phyloP scores from a whole-genome alignment of 2,329 filamentous ascomycete species.

The Ascochyta fabae region DNA sequence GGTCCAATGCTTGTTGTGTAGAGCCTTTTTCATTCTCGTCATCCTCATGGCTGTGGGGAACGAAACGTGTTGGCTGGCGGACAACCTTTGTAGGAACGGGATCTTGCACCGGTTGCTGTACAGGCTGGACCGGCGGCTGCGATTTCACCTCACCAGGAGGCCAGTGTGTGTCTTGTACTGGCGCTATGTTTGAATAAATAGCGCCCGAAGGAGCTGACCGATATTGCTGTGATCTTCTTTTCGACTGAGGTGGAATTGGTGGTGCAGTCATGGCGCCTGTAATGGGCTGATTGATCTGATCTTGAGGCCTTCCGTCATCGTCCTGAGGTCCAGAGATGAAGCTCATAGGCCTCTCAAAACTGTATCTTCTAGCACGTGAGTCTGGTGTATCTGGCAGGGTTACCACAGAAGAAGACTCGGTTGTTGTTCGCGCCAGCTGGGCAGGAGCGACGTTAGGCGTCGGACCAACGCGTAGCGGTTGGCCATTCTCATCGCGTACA shows the following conservation, averaged over 20 bases:
- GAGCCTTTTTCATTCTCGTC: neutral
- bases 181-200: slow-evolving; percentile 18
- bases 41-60: neutral
- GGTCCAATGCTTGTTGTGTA: neutral
- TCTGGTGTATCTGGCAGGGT: slow-evolving; percentile 22
- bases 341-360: slow-evolving; percentile 47
- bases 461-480: slow-evolving; percentile 31
- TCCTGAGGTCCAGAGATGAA: slow-evolving; percentile 45
- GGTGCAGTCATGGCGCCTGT: slow-evolving; percentile 11
- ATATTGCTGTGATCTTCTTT: slow-evolving; percentile 19
- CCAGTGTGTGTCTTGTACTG: slow-evolving; percentile 13
- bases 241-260: slow-evolving; percentile 13
- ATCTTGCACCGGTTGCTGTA: slow-evolving; percentile 5
- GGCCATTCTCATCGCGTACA: slow-evolving; percentile 37
- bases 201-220: slow-evolving; percentile 8
- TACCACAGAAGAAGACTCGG: slow-evolving; percentile 7
- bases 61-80: slow-evolving; percentile 13
- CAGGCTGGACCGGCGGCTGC: slow-evolving; percentile 7
- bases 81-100: slow-evolving; percentile 7
- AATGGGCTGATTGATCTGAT: slow-evolving; percentile 43
- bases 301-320: slow-evolving; percentile 43
- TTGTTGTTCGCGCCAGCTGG: slow-evolving; percentile 13
- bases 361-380: slow-evolving; percentile 33
- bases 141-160: slow-evolving; percentile 1
- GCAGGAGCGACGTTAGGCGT: slow-evolving; percentile 3